phyloP scores from a whole-genome alignment of 208 protist species.

The Crithidia mellificae region DNA sequence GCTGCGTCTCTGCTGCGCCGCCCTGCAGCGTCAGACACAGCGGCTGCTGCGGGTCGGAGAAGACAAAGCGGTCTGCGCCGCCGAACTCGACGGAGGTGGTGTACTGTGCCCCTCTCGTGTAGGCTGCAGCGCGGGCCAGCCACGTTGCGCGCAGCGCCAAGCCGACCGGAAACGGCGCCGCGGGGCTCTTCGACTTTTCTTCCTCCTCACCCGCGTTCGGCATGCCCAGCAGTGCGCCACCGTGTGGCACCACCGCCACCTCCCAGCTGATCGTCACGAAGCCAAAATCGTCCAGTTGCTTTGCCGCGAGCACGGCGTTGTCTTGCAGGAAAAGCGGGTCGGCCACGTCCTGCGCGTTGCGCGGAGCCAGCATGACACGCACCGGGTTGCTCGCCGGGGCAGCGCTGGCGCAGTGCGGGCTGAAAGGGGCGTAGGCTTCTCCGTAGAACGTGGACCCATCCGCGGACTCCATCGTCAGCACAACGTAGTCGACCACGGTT shows the following conservation, averaged over 20 bases:
- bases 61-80: constrained; percentile 41
- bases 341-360: constrained; percentile 54
- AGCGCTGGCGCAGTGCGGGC: constrained; percentile 56
- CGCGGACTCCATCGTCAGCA: constrained; percentile 58
- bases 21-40: constrained; percentile 38
- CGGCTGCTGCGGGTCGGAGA: constrained; percentile 33
- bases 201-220: not conserved
- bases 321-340: constrained; percentile 69
- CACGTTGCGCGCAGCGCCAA: constrained; percentile 72
- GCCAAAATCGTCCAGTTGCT: constrained; percentile 80
- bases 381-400: constrained; percentile 36
- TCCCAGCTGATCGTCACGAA: constrained; percentile 77
- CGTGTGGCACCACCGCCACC: constrained; percentile 62
- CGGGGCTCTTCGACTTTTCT: not conserved
- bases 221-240: constrained; percentile 49
- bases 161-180: constrained; percentile 55
- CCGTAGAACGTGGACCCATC: constrained; percentile 47
- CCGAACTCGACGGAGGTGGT: constrained; percentile 83
- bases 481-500: constrained; percentile 52
- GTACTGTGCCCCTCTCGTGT: constrained; percentile 53
- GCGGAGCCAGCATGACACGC: constrained; percentile 81
- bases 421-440: constrained; percentile 78
- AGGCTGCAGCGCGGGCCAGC: constrained; percentile 48
- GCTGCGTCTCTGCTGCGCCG: constrained; percentile 16
- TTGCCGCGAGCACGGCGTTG: constrained; percentile 44